Percentiles rank a stretch among this genome's conserved stretches.
Conservation (phyloP, 2,329 filamentous ascomycete species). For the Ophiosphaerella narmari region DNA sequence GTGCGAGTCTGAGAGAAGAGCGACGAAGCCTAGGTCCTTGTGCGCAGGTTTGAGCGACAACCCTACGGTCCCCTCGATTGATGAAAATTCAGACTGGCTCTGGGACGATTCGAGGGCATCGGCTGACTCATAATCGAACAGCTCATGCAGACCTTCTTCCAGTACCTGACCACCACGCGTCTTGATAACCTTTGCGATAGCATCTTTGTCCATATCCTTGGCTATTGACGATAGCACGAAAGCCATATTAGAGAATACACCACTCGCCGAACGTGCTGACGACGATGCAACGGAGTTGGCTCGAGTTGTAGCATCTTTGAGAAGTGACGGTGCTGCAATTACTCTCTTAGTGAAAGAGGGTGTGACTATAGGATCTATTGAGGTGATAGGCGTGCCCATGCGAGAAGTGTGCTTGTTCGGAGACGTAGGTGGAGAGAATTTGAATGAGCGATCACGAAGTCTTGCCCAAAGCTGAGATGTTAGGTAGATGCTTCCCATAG, state of each 20-base stretch:
- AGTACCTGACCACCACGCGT: slow-evolving; percentile 75
- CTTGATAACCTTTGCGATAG: slow-evolving; percentile 66
- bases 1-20: slow-evolving; percentile 82
- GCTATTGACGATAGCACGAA: slow-evolving; percentile 79
- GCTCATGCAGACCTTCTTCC: slow-evolving; percentile 75
- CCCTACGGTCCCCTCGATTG: slow-evolving; percentile 16
- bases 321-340: slow-evolving; percentile 25
- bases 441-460: slow-evolving; percentile 47
- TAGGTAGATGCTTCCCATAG: slow-evolving; percentile 50
- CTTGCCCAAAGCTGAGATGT: slow-evolving; percentile 50
- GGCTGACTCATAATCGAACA: slow-evolving; percentile 64
- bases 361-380: slow-evolving; percentile 47
- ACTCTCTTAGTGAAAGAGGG: slow-evolving; percentile 57
- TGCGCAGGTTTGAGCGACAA: slow-evolving; percentile 61
- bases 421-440: slow-evolving; percentile 21
- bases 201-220: slow-evolving; percentile 59
- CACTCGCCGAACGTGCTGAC: slow-evolving; percentile 31
- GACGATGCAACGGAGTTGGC: slow-evolving; percentile 36
- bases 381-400: slow-evolving; percentile 26
- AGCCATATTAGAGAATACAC: slow-evolving; percentile 77
- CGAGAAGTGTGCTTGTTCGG: slow-evolving; percentile 24
- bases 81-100: slow-evolving; percentile 14
- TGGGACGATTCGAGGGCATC: slow-evolving; percentile 24
- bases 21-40: slow-evolving; percentile 73
- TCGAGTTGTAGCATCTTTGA: slow-evolving; percentile 32